Percentiles rank a stretch among this genome's conserved stretches.
These are phyloP conservation scores for Rosa persica DNA, from an alignment of 306 rosid genomes.

Conservation along the genomic window DNA sequence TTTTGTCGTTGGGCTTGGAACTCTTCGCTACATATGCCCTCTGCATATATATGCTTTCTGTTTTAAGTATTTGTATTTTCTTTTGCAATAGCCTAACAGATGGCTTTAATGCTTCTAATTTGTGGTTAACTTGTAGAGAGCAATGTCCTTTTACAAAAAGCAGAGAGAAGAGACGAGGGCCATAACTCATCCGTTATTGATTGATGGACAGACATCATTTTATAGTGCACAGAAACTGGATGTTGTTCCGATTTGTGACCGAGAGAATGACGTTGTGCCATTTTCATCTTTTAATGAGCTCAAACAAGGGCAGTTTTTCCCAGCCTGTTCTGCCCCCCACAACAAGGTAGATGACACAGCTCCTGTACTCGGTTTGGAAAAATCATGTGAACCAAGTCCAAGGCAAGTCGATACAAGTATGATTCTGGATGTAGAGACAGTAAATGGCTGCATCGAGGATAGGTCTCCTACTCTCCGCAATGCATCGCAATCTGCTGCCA, in stretches of 20 bases:
- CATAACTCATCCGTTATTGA: not conserved
- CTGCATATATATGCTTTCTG: not conserved
- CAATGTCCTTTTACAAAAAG: not conserved
- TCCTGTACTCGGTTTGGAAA: not conserved
- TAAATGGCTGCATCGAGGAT: not conserved
- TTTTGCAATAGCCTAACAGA: not conserved
- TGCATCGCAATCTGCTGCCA: not conserved
- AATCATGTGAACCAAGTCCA: not conserved
- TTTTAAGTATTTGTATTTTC: not conserved
- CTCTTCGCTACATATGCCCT: not conserved
- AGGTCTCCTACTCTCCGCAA: not conserved
- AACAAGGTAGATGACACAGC: not conserved
- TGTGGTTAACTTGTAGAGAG: conserved; percentile 7
- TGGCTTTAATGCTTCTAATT: not conserved
- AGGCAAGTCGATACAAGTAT: not conserved
- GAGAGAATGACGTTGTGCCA: not conserved
- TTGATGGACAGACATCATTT: not conserved
- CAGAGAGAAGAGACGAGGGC: conserved; percentile 1
- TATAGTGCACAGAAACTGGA: not conserved
- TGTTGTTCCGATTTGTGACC: not conserved
- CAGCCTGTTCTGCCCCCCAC: not conserved
- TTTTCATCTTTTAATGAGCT: not conserved
- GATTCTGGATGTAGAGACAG: not conserved
- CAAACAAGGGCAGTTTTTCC: not conserved
- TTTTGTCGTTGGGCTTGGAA: not conserved